Evolutionary conservation across 2,329 filamentous ascomycete genomes (phyloP), one percentile per base, ranked within the genome.

Genomic region (Neofusicoccum parvum): DNA sequence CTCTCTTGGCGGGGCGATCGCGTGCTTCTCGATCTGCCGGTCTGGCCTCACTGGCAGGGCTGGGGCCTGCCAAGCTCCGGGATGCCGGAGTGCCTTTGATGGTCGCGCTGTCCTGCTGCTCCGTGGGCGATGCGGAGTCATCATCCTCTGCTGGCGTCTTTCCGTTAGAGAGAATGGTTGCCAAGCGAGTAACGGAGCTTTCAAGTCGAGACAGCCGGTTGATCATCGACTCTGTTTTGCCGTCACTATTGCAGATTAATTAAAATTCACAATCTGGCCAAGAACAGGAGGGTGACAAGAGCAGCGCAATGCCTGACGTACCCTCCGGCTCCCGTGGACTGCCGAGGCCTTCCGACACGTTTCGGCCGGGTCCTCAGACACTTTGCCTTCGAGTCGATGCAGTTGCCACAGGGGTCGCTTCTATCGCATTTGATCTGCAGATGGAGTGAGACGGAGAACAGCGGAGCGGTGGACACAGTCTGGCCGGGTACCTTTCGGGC

Each of bases 351-450:
- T 5, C 64, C 64, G 32, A 59, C 54, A 17, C 56, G 64, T 34
- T 51, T 65, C 3, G 48, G 54, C 3, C 64, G 70, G 36, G 73
- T 74, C 15, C 75, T 72, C n/a, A 76, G 69, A 59, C 74, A 76
- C 11, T 73, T 68, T 7, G 67, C 66, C 60, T 72, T 72, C 9
- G 71, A 68, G 36, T 59, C 64, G 53, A 70, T 50, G 50, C 75
- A 76, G 46, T 73, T 75, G 34, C 68, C 68, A 51, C 75, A 76
- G 39, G 75, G 75, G 17, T 75, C 72, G 51, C 75, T 70, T 27
- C 75, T 72, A 65, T 76, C 71, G 49, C 75, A 76, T 67, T 75
- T 76, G 34, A 76, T 73, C 74, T 76, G 36, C n/a, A 27, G 17
- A 20, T 34, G 10, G n/a, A 2, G 51, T 65, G n/a, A 58, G 62